A percentile compares a stretch with the other conserved stretches of the same genome.
phyloP scores from a whole-genome alignment of 2,329 filamentous ascomycete genomes.

The Xylariales sp. region DNA sequence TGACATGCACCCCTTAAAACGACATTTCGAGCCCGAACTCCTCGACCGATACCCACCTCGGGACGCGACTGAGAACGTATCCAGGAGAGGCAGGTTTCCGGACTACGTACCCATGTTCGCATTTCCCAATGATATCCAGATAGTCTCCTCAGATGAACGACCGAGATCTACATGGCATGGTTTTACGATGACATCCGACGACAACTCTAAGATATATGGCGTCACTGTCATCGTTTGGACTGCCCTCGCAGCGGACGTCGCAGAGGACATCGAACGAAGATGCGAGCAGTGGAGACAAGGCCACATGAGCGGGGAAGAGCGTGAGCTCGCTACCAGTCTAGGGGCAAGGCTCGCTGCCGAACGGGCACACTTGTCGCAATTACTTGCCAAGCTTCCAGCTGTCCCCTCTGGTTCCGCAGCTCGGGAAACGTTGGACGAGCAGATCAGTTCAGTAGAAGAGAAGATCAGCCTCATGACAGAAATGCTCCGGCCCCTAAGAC shows the following conservation, averaged over 20 bases:
- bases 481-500: constrained; percentile 83
- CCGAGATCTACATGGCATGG: constrained; percentile 98
- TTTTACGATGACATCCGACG: constrained; percentile 93
- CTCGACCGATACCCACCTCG: constrained; percentile 90
- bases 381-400: constrained; percentile 77
- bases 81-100: constrained; percentile 79
- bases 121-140: constrained; percentile 95
- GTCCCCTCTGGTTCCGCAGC: constrained; percentile 75
- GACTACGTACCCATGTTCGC: constrained; percentile 99
- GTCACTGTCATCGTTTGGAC: constrained; percentile 92
- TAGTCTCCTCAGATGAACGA: constrained; percentile 90
- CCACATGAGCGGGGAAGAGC: constrained; percentile 86
- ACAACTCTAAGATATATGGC: constrained; percentile 87
- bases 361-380: constrained; percentile 81
- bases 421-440: constrained; percentile 81
- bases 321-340: constrained; percentile 86
- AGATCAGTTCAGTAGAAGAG: constrained; percentile 94
- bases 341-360: constrained; percentile 84
- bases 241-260: constrained; percentile 73
- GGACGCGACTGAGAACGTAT: constrained; percentile 71
- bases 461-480: constrained; percentile 97
- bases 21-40: constrained; percentile 92
- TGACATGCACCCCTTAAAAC: constrained; percentile 91
- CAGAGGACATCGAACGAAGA: constrained; percentile 75
- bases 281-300: constrained; percentile 82